Base-by-base conservation (phyloP, 164 flowering plant genomes). In the Aristolochia contorta region DNA sequence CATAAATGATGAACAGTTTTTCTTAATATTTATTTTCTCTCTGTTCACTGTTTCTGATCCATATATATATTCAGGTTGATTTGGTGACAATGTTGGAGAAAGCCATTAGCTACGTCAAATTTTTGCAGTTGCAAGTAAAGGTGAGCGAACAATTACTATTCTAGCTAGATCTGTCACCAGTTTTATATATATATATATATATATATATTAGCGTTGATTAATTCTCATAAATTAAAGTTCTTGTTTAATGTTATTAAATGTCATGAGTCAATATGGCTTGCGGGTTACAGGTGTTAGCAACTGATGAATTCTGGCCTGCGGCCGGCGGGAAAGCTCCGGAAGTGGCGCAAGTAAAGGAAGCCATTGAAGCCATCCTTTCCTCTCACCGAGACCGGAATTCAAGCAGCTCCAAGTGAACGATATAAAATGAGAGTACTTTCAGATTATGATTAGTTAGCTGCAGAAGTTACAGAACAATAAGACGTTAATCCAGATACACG, bases 111-210 rank as follows among this genome's bases (percentile, higher is more conserved):
- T 92, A 92, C 74, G 98, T 92, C 67, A 92, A 92, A 71, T 92
- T 92, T 71, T 93, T 92, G 37, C 98, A 92, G 54, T 67, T 92
- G 72, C 98, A 92, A 89, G 96, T 87, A 54, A 92, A 87, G 91
- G 98, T 91, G 47, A 67, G 41, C 9, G 30, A 56, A 12, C 18
- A 16, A n/a, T n/a, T n/a, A n/a, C n/a, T n/a, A n/a, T n/a, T n/a
- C n/a, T n/a, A n/a, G n/a, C n/a, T n/a, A n/a, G n/a, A n/a, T n/a
- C n/a, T n/a, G n/a, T n/a, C n/a, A n/a, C n/a, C n/a, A n/a, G n/a
- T n/a, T n/a, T n/a, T n/a, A n/a, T n/a, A n/a, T n/a, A n/a, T n/a
- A n/a, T n/a, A n/a, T n/a, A n/a, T n/a, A n/a, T n/a, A n/a, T n/a
- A n/a, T n/a, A n/a, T n/a, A n/a, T n/a, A n/a, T n/a, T n/a, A n/a